Evolutionary conservation across 352 stramenopile genomes (phyloP).

Genomic region (Thraustochytrium sp.): DNA sequence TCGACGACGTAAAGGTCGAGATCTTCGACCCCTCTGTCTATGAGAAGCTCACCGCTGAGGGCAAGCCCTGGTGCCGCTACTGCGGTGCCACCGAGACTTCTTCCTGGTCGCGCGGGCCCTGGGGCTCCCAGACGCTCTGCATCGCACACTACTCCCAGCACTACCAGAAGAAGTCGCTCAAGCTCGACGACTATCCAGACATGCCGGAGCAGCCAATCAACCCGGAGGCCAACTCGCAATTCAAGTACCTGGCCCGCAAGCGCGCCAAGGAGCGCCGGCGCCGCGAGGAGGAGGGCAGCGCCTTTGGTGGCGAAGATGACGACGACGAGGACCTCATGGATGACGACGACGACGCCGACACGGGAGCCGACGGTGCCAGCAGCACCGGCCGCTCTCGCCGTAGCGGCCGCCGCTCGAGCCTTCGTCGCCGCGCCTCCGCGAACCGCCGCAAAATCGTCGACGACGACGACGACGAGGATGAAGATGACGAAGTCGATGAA

Average conservation of each 20-base stretch:
- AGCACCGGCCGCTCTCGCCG: background rate
- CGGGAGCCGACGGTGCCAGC: background rate
- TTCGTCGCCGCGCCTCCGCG: background rate
- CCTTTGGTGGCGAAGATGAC: background rate
- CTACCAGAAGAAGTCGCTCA: slow-evolving; percentile 44
- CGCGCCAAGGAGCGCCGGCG: background rate
- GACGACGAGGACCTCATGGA: background rate
- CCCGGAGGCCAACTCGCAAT: slow-evolving; percentile 9
- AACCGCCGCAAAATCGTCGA: background rate
- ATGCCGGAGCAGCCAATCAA: slow-evolving; percentile 32
- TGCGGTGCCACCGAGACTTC: slow-evolving; percentile 43
- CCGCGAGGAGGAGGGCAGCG: background rate
- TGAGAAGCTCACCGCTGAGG: background rate
- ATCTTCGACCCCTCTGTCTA: slow-evolving; percentile 10
- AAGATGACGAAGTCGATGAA: background rate
- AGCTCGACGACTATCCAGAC: slow-evolving; percentile 27
- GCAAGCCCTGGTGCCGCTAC: slow-evolving; percentile 46
- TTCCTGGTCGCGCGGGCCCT: slow-evolving; percentile 40
- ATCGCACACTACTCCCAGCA: slow-evolving; percentile 46
- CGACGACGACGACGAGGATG: background rate
- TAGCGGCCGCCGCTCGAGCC: background rate
- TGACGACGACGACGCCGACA: background rate
- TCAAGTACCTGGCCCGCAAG: slow-evolving; percentile 30
- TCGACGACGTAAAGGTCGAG: background rate
- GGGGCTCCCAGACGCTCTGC: slow-evolving; percentile 45